Percentiles rank a stretch among this genome's conserved stretches.
These are phyloP conservation scores for Physcia stellaris DNA, from an alignment of 495 filamentous ascomycete genomes.

Conservation along the genomic window DNA sequence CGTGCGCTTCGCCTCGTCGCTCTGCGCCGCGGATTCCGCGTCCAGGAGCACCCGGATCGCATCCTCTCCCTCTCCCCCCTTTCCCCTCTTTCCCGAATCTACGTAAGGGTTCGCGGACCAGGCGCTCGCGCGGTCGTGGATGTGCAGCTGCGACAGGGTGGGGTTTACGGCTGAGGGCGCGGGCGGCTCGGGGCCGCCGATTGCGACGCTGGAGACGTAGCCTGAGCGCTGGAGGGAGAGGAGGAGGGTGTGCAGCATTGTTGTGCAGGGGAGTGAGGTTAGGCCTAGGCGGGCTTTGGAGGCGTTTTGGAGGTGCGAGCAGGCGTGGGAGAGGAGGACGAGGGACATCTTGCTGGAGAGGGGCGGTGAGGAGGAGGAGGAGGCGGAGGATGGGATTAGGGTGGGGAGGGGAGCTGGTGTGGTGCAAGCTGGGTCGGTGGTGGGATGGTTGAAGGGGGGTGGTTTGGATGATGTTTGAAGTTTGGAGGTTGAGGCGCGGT, in stretches of 20 bases:
- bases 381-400: not conserved
- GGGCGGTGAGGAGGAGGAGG: not conserved
- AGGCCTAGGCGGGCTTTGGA: constrained; percentile 72
- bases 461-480: not conserved
- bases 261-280: constrained; percentile 72
- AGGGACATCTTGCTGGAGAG: constrained; percentile 57
- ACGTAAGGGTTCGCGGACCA: constrained; percentile 13
- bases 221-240: constrained; percentile 71
- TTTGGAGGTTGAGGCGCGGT: not conserved
- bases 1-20: constrained; percentile 16
- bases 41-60: constrained; percentile 3
- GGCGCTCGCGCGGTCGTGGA: too few species aligned
- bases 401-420: not conserved
- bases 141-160: too few species aligned
- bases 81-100: not conserved
- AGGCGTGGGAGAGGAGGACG: constrained; percentile 63
- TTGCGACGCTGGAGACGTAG: constrained; percentile 69
- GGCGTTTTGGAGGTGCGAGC: constrained; percentile 90
- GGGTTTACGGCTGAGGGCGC: constrained; percentile 36
- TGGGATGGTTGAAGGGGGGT: not conserved
- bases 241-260: constrained; percentile 62
- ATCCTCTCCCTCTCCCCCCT: not conserved
- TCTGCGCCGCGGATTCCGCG: not conserved
- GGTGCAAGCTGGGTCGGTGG: not conserved
- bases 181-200: constrained; percentile 56